These are phyloP conservation scores for Nadsonia starkeyi-henricii DNA, from an alignment of 1,139 yeast species.

Conservation along the genomic window DNA sequence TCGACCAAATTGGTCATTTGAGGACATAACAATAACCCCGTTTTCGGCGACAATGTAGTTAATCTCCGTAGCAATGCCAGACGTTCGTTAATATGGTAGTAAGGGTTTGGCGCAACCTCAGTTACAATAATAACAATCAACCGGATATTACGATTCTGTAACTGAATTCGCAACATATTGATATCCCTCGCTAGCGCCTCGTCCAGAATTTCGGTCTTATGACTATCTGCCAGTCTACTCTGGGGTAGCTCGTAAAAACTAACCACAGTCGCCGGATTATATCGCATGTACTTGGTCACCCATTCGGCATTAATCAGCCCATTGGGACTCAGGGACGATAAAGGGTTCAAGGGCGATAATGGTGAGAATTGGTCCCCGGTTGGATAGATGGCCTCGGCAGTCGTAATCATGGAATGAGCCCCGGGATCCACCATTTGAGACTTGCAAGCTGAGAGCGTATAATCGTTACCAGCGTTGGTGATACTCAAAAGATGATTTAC, in stretches of 20 bases:
- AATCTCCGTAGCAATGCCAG: slow-evolving; percentile 27
- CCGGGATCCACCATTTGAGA: background rate
- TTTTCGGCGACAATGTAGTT: slow-evolving; percentile 30
- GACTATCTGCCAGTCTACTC: slow-evolving; percentile 12
- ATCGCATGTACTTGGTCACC: slow-evolving; percentile 34
- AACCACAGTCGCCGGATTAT: slow-evolving; percentile 31
- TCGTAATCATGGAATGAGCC: background rate
- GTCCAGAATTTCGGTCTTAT: slow-evolving; percentile 22
- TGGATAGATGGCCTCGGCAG: background rate
- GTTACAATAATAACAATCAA: slow-evolving; percentile 23
- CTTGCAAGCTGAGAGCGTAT: background rate
- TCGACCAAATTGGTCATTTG: slow-evolving; percentile 28
- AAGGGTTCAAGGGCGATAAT: slow-evolving; percentile 30
- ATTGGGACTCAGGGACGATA: slow-evolving; percentile 28
- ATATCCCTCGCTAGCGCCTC: slow-evolving; percentile 22
- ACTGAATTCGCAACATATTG: slow-evolving; percentile 20
- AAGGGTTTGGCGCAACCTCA: slow-evolving; percentile 21
- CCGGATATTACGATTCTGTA: slow-evolving; percentile 21
- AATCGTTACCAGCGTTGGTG: background rate
- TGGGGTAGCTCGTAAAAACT: slow-evolving; percentile 27
- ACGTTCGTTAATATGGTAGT: slow-evolving; percentile 25
- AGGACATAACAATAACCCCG: slow-evolving; percentile 31
- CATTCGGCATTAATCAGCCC: slow-evolving; percentile 32
- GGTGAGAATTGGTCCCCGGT: slow-evolving; percentile 17
- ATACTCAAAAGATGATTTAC: background rate